Evolutionary conservation across 805 yeast species (phyloP).

Genomic region (Kodamaea hsintzibuensis): DNA sequence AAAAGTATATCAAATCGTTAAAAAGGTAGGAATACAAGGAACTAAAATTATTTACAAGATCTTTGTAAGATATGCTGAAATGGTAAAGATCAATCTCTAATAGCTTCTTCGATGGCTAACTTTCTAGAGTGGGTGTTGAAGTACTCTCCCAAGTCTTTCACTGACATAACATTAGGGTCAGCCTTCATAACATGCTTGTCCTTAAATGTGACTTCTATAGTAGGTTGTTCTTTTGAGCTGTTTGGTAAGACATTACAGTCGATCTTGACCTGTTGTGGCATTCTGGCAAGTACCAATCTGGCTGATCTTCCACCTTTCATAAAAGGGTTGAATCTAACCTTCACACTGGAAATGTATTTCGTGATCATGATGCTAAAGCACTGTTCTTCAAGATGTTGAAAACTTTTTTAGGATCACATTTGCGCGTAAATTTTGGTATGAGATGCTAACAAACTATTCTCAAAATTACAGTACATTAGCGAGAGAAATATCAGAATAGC

Average conservation of each 20-base stretch:
- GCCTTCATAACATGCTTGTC: conserved; percentile 72
- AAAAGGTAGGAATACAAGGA: conserved; percentile 6
- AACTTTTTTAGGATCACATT: conserved; percentile 1
- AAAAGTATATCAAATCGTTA: conserved; percentile 9
- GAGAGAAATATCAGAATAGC: not conserved
- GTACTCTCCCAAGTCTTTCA: conserved; percentile 69
- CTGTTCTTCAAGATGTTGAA: not conserved
- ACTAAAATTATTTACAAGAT: conserved; percentile 5
- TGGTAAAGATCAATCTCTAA: conserved; percentile 32
- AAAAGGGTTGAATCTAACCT: conserved; percentile 78
- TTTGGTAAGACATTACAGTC: conserved; percentile 61
- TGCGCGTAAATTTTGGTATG: conserved; percentile 3
- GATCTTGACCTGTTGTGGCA: conserved; percentile 75
- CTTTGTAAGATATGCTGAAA: not conserved
- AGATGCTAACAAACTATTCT: not conserved
- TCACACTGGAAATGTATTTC: conserved; percentile 77
- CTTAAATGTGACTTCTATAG: conserved; percentile 72
- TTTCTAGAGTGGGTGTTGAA: conserved; percentile 84
- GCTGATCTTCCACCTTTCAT: conserved; percentile 66
- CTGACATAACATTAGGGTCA: conserved; percentile 58
- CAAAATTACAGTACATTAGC: not conserved
- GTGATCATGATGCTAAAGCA: conserved; percentile 66
- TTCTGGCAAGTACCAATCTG: conserved; percentile 72
- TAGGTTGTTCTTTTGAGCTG: conserved; percentile 49
- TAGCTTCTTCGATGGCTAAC: conserved; percentile 71